Percentiles rank a stretch among this genome's conserved stretches.
Conservation (phyloP, 805 yeast species). For the Isabelozyma rhagii region DNA sequence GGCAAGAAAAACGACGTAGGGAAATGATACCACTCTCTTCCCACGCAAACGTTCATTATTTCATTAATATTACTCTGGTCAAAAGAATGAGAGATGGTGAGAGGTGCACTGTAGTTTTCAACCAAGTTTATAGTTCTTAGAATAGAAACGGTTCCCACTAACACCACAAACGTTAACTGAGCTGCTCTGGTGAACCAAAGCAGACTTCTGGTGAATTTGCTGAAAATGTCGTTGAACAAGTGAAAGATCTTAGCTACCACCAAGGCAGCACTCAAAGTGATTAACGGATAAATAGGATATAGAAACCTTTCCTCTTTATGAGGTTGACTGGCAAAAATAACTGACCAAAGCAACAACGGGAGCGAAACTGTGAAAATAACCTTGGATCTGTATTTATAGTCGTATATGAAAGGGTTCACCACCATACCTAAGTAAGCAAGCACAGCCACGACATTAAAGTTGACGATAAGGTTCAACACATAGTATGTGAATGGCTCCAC, state of each 20-base stretch:
- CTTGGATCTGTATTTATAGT: slow-evolving; percentile 4
- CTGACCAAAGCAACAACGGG: slow-evolving; percentile 66
- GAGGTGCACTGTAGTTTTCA: slow-evolving; percentile 71
- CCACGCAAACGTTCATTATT: slow-evolving; percentile 67
- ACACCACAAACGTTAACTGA: slow-evolving; percentile 19
- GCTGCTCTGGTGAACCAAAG: slow-evolving; percentile 3
- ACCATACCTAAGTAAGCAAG: slow-evolving; percentile 41
- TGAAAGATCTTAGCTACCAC: slow-evolving; percentile 21
- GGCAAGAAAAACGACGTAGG: slow-evolving; percentile 86
- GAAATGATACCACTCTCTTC: slow-evolving; percentile 92
- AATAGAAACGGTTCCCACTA: slow-evolving; percentile 28
- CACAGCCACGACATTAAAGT: slow-evolving; percentile 59
- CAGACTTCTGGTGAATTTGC: slow-evolving; percentile 4
- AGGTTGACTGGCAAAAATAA: slow-evolving; percentile 68
- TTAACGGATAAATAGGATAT: slow-evolving; percentile 77
- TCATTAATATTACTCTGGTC: slow-evolving; percentile 16
- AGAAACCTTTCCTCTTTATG: slow-evolving; percentile 93
- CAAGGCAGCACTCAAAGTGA: slow-evolving; percentile 61
- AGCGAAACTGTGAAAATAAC: slow-evolving; percentile 14
- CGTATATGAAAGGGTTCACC: slow-evolving; percentile 13
- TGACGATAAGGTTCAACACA: slow-evolving; percentile 61
- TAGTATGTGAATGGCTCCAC: slow-evolving; percentile 78
- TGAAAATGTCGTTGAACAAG: slow-evolving; percentile 14
- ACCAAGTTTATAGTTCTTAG: slow-evolving; percentile 60
- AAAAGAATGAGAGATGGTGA: slow-evolving; percentile 50